Base-by-base conservation (phyloP, 768 basidiomycete genomes). In the Tulasnella calospora region DNA sequence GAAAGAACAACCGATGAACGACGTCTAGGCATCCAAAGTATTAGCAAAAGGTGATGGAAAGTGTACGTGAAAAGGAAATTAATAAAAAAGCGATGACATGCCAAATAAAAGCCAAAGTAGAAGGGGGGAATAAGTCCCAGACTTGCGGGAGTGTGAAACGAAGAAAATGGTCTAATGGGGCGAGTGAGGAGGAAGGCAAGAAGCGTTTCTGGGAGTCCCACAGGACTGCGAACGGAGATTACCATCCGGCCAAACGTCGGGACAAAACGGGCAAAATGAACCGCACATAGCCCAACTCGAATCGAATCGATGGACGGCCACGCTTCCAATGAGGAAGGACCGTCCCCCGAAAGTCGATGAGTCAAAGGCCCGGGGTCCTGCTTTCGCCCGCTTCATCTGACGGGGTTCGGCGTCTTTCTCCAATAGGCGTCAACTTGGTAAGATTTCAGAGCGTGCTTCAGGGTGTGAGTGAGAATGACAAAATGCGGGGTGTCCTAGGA, bases 141-240 rank as follows among this genome's bases (percentile, higher is more conserved):
- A 61, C 57, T 21, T n/a, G 57, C 17, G 57, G n/a, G 57, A n/a
- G 27, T 61, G 27, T n/a, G 57, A 61, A n/a, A 46, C 46, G 46
- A 46, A 46, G 19, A 8, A 46, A 46, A 46, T 46, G 57, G 57
- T 61, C 57, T 21, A 61, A 61, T 61, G 3, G 57, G 57, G 57
- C n/a, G 57, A 61, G 21, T 30, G 27, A 33, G 33, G 61, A 47
- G 57, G 30, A 27, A 23, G 3, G 19, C 30, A 67, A 67, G 61
- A 67, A 67, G 30, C 2, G 13, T 17, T 23, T 67, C 61, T 35
- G 10, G 61, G 61, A 67, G 35, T 67, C 61, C 33, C 61, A 67
- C 61, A 67, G 61, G 61, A 67, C 61, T 67, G 61, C 61, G 61
- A 67, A 67, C 61, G 61, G 61, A 67, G 61, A 67, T 67, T 67